Base-by-base conservation (phyloP, 139 green algal species). In the Chlamydomonas asymmetrica region DNA sequence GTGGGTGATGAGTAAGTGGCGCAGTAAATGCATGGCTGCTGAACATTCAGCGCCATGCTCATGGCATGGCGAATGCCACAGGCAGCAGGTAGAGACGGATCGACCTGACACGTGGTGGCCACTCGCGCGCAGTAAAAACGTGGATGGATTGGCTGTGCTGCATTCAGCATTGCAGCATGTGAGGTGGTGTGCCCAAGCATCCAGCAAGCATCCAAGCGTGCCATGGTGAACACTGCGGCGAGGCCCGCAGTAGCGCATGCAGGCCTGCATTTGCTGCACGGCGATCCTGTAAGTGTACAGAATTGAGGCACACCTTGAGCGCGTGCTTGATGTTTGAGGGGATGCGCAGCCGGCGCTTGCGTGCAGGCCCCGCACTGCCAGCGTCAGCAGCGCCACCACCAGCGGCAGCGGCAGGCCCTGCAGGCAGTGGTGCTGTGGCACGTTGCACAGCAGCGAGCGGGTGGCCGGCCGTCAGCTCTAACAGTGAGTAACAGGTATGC, bases 241-340 rank as follows among this genome's bases (percentile, higher is more conserved):
- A n/a, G n/a, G n/a, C 54, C 4, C n/a, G 6, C n/a, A n/a, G 13
- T 29, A 9, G 13, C n/a, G n/a, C n/a, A 7, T 29, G n/a, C 54
- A 63, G n/a, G 16, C 25, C 6, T 5, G 27, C 54, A 16, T 16
- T 52, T 52, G 45, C 13, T 52, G 45, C 45, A 52, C 13, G 13
- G 45, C 18, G 45, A 52, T 16, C 18, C 13, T 52, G 45, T 16
- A 52, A 52, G 18, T 16, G 45, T 16, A 52, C 45, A 52, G 13
- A 13, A 52, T 16, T 16, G 45, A 13, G 18, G 45, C 54, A 6
- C 66, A 69, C 71, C 57, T 77, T 77, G 32, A 32, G 3, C 23
- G 39, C 4, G n/a, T 59, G 71, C 43, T 62, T 62, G 29, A 77
- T 39, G 59, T 29, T n/a, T 20, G 54, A 39, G 7, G 71, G 59